phyloP scores from a whole-genome alignment of 2,329 filamentous ascomycete species.

The Aschersonia sp. region DNA sequence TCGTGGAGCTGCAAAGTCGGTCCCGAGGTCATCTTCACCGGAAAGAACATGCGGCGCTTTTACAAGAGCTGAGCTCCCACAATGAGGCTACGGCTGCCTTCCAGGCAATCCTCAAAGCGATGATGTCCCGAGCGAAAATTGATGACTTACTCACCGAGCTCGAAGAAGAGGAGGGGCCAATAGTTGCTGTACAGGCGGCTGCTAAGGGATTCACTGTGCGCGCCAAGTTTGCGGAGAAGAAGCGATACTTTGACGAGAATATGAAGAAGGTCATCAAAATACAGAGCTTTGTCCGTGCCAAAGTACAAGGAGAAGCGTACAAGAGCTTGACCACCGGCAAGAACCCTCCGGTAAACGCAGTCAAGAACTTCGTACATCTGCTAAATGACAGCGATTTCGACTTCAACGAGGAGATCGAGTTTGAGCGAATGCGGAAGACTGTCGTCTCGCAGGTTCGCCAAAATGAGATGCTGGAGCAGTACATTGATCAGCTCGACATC shows the following conservation, averaged over 20 bases:
- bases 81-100: slow-evolving; percentile 52
- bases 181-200: slow-evolving; percentile 61
- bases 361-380: slow-evolving; percentile 96
- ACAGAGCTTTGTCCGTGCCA: slow-evolving; percentile 88
- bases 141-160: slow-evolving; percentile 62
- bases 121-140: slow-evolving; percentile 61
- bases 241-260: slow-evolving; percentile 80
- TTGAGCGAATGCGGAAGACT: slow-evolving; percentile 85
- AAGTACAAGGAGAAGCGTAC: slow-evolving; percentile 94
- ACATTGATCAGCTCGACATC: slow-evolving; percentile 96
- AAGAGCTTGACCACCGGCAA: slow-evolving; percentile 93
- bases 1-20: slow-evolving; percentile 50
- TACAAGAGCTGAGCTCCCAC: slow-evolving; percentile 56
- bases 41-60: slow-evolving; percentile 42
- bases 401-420: slow-evolving; percentile 97
- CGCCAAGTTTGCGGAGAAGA: slow-evolving; percentile 66
- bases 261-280: slow-evolving; percentile 99
- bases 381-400: slow-evolving; percentile 98
- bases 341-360: slow-evolving; percentile 89
- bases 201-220: slow-evolving; percentile 63
- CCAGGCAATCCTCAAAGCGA: slow-evolving; percentile 64
- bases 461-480: slow-evolving; percentile 93
- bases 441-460: slow-evolving; percentile 95
- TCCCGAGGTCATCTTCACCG: slow-evolving; percentile 52
- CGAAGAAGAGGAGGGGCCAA: slow-evolving; percentile 66